Percentiles rank a stretch among this genome's conserved stretches.
Evolutionary conservation across 192 early-diverging fungal genomes (phyloP).

Genomic region (Coemansia sp.): DNA sequence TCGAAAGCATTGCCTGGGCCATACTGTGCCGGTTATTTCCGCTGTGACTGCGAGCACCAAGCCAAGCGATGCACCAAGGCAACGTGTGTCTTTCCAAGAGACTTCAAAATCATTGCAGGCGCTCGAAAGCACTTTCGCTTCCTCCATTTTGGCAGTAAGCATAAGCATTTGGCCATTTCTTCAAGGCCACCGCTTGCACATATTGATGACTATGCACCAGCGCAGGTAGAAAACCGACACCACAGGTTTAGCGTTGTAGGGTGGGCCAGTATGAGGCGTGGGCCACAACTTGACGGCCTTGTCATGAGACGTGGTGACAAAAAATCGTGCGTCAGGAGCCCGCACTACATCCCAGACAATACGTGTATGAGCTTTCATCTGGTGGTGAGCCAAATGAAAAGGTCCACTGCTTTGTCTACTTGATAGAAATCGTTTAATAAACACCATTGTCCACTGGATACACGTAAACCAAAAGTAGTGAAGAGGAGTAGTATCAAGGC

Average conservation of each 20-base stretch:
- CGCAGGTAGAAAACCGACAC: constrained; percentile 61
- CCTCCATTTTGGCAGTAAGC: constrained; percentile 25
- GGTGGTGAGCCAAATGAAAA: constrained; percentile 51
- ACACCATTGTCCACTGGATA: not conserved
- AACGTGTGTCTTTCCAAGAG: constrained; percentile 55
- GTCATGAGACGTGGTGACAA: constrained; percentile 90
- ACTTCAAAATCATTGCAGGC: constrained; percentile 47
- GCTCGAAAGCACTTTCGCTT: constrained; percentile 18
- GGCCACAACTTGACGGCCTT: constrained; percentile 84
- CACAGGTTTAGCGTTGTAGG: constrained; percentile 40
- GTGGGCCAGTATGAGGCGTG: constrained; percentile 2
- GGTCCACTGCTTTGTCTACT: too few relatives aligned
- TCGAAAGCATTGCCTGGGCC: constrained; percentile 69
- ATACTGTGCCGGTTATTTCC: not conserved
- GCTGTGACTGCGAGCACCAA: constrained; percentile 58
- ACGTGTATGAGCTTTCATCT: constrained; percentile 83
- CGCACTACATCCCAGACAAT: constrained; percentile 92
- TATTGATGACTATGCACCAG: constrained; percentile 50
- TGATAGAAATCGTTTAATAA: not conserved
- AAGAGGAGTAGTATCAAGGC: not conserved
- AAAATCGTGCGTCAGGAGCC: constrained; percentile 71
- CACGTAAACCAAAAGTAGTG: not conserved
- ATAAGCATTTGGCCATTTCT: constrained; percentile 75
- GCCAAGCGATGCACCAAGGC: constrained; percentile 60
- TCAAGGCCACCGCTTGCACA: constrained; percentile 75